Evolutionary conservation across 2,329 filamentous ascomycete species (phyloP), one percentile per base, ranked within the genome.

Genomic region (Periglandula ipomoeae): DNA sequence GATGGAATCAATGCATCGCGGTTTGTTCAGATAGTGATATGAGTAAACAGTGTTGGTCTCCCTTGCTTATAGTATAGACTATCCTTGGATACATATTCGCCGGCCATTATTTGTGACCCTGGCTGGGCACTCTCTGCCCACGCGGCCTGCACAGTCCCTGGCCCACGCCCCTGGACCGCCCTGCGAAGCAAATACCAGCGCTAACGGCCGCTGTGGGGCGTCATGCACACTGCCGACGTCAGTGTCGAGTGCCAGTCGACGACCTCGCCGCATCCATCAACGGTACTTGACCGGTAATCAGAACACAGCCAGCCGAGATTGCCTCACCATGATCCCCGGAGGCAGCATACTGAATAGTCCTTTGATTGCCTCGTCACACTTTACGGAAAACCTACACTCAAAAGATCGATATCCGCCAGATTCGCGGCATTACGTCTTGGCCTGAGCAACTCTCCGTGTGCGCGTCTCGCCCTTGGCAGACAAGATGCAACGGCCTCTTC

Each of bases 401-500:
- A 26, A 44, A 15, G 10, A 32, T 11, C 30, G 15, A 32, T 15
- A 32, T 11, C 6, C 11, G 30, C 11, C 15, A 32, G 5, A 32
- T n/a, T n/a, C 26, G 30, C 42, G n/a, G 26, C 42, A 13, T 20
- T 32, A 20, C n/a, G 15, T 23, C 37, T 39, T 15, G 27, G 34
- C 30, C 11, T 19, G 13, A 22, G 22, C n/a, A 9, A 30, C 20
- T 19, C 32, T 46, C 40, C 10, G 15, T 32, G 38, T 40, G 5
- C 27, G 20, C 44, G 43, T 41, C 11, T 41, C 30, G 26, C 20
- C 17, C 38, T 41, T n/a, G 24, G 39, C 13, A 15, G 41, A 42
- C 45, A 50, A 42, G 45, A 50, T 48, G 49, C 49, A 34, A 47
- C 45, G 39, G 34, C 13, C 41, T 24, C 39, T 19, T 20, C 27